Conservation (phyloP, 371 early-diverging fungal genomes). For the Mortierella sp. region DNA sequence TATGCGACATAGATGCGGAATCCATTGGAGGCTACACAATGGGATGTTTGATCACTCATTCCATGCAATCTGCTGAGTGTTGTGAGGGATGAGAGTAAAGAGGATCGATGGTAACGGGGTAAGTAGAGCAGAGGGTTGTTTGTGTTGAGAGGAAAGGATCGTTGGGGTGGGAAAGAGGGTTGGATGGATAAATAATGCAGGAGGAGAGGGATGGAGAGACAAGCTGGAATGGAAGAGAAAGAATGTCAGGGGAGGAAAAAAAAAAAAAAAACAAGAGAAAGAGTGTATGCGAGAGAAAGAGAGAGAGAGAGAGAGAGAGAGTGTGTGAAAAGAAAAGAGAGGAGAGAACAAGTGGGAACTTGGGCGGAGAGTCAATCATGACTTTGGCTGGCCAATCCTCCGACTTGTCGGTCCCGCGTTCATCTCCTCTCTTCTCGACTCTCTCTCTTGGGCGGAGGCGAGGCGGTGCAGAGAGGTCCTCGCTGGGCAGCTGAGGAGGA, state of each 20-base stretch:
- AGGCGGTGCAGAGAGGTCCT: not conserved
- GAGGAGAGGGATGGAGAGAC: not conserved
- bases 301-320: not conserved
- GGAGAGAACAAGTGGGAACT: too few relatives aligned
- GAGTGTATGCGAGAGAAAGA: not conserved
- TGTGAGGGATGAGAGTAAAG: too few relatives aligned
- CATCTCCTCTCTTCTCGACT: not conserved
- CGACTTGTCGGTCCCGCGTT: too few relatives aligned
- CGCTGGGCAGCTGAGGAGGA: too few relatives aligned
- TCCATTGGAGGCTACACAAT: constrained; percentile 18
- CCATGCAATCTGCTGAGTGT: not conserved
- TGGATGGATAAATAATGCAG: not conserved
- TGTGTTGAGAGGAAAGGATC: too few relatives aligned
- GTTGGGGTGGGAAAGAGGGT: not conserved
- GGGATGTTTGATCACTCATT: constrained; percentile 7
- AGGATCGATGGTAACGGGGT: too few relatives aligned
- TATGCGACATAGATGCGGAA: constrained; percentile 9
- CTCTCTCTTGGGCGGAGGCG: not conserved
- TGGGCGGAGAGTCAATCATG: not conserved
- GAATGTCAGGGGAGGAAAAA: not conserved
- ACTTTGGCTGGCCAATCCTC: too few relatives aligned
- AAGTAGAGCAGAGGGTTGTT: too few relatives aligned
- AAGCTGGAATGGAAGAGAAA: not conserved
- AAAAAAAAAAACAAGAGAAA: not conserved
- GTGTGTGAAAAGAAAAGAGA: too few relatives aligned